phyloP scores from a whole-genome alignment of 164 flowering plant species.

The Vitis rotundifolia region DNA sequence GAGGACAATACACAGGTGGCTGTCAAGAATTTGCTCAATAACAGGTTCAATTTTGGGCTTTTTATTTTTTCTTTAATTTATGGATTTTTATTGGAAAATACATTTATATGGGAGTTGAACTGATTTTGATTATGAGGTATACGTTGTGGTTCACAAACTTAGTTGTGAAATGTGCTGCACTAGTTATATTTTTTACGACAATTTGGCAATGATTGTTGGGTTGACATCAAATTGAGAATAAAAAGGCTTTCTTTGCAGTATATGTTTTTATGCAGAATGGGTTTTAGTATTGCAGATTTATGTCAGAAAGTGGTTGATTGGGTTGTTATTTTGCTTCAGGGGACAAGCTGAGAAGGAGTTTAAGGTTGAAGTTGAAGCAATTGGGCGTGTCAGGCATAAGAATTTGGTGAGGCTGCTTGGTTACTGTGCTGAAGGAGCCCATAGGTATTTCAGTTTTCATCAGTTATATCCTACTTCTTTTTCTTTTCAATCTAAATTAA shows the following conservation, averaged over 20 bases:
- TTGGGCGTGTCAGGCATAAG: conserved; percentile 89
- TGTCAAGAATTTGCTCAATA: conserved; percentile 71
- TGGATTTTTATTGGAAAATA: too few species aligned
- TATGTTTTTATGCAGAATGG: not conserved
- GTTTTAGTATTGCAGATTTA: not conserved
- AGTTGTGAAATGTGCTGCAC: not conserved
- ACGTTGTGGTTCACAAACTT: too few species aligned
- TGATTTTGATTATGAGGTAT: not conserved
- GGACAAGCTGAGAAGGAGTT: conserved; percentile 89
- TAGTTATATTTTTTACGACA: not conserved
- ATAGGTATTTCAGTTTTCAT: conserved; percentile 50
- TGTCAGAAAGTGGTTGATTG: not conserved
- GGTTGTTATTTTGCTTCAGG: conserved; percentile 31
- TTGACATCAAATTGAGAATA: not conserved
- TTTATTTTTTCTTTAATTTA: too few species aligned
- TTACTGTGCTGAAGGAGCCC: conserved; percentile 92
- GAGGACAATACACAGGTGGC: conserved; percentile 52
- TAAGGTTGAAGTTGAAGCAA: conserved; percentile 84
- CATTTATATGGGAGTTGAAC: not conserved
- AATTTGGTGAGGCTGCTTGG: conserved; percentile 89
- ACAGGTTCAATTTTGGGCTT: conserved; percentile 36
- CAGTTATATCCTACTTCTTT: conserved; percentile 7
- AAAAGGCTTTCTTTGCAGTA: not conserved
- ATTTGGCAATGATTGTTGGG: not conserved
- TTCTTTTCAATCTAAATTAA: not conserved